Evolutionary conservation across 106 monocot species (phyloP).

Genomic region (Phalaenopsis equestris): DNA sequence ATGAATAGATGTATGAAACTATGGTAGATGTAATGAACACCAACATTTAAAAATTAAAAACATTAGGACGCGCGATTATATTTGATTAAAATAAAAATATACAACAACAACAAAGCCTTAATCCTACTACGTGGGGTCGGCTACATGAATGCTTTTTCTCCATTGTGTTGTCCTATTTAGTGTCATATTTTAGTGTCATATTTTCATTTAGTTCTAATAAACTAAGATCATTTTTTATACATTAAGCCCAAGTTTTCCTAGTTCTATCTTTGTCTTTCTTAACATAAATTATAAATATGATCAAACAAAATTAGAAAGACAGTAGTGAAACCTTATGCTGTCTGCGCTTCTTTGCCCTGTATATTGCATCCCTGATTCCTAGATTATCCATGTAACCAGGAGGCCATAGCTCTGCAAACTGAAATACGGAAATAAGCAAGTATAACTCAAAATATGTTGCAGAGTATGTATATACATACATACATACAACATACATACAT

Average conservation of each 20-base stretch:
- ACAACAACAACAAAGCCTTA: too few species aligned
- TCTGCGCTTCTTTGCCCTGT: constrained; percentile 77
- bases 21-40: too few species aligned
- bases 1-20: background rate
- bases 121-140: too few species aligned
- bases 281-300: background rate
- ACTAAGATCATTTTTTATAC: too few species aligned
- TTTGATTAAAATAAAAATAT: background rate
- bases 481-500: background rate
- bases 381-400: constrained; percentile 89
- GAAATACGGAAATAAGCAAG: constrained; percentile 12
- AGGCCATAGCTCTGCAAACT: constrained; percentile 95
- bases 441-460: background rate
- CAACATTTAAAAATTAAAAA: background rate
- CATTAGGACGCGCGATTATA: background rate
- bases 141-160: too few species aligned
- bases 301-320: background rate
- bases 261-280: too few species aligned
- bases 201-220: too few species aligned
- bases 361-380: constrained; percentile 79
- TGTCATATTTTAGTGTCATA: too few species aligned
- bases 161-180: too few species aligned
- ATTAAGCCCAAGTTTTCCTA: too few species aligned
- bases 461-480: background rate
- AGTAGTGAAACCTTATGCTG: constrained; percentile 42